Percentiles rank a stretch among this genome's conserved stretches.
Evolutionary conservation across 148 eudicot genomes (phyloP).

Genomic region (Spergularia marina): DNA sequence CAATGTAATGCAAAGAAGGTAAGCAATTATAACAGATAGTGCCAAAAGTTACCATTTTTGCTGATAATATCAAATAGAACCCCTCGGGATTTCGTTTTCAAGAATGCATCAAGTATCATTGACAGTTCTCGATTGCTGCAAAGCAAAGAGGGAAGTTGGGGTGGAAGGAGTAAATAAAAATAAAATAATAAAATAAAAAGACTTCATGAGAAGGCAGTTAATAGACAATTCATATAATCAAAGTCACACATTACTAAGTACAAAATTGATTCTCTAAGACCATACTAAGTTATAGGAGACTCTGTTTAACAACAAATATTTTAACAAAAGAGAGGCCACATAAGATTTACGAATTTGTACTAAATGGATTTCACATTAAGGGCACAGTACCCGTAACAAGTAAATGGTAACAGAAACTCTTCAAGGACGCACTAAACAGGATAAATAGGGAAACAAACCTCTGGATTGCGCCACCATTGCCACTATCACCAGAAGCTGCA

Average conservation of each 20-base stretch:
- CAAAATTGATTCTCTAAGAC: neutral
- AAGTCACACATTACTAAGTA: neutral
- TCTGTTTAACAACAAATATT: neutral
- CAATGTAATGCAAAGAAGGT: slow-evolving; percentile 13
- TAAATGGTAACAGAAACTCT: neutral
- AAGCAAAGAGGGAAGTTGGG: slow-evolving; percentile 6
- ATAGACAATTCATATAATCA: neutral
- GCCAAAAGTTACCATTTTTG: slow-evolving; percentile 67
- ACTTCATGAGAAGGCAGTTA: slow-evolving; percentile 7
- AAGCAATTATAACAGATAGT: neutral
- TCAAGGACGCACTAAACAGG: slow-evolving; percentile 2
- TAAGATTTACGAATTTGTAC: too few species aligned
- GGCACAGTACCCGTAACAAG: neutral
- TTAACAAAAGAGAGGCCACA: too few species aligned
- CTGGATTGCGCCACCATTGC: slow-evolving; percentile 79
- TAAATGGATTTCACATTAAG: neutral
- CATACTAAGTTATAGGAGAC: slow-evolving; percentile 3
- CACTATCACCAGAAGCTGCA: slow-evolving; percentile 79
- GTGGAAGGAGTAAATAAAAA: neutral
- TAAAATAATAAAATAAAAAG: neutral
- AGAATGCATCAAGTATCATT: slow-evolving; percentile 88
- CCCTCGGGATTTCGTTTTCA: slow-evolving; percentile 79
- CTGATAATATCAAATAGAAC: slow-evolving; percentile 79
- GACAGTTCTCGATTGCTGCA: slow-evolving; percentile 95
- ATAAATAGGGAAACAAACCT: slow-evolving; percentile 43